These are phyloP conservation scores for Pulveroboletus frians DNA, from an alignment of 768 basidiomycete species.

Conservation along the genomic window DNA sequence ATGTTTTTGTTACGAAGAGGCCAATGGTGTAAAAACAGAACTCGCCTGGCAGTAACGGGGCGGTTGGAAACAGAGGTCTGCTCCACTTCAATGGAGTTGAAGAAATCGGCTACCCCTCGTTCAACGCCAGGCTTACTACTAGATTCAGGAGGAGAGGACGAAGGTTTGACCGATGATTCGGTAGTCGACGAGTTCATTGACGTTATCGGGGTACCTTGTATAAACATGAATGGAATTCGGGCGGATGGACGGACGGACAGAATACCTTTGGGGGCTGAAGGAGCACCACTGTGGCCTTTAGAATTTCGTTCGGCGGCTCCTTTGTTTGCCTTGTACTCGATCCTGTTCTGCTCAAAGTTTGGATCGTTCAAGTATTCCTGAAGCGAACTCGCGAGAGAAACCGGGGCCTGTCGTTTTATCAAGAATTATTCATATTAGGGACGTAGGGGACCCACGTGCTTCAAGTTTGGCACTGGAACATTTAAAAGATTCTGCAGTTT, in stretches of 20 bases:
- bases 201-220: conserved; percentile 13
- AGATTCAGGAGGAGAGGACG: conserved; percentile 21
- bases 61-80: conserved; percentile 70
- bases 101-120: conserved; percentile 75
- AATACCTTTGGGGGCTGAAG: conserved; percentile 18
- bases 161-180: conserved; percentile 18
- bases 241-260: background rate
- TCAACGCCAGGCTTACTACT: conserved; percentile 33
- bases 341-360: conserved; percentile 91
- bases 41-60: conserved; percentile 51
- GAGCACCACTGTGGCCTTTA: conserved; percentile 4
- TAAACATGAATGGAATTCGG: conserved; percentile 2
- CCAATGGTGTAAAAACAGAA: background rate
- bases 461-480: conserved; percentile 89
- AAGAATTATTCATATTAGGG: background rate
- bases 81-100: conserved; percentile 79
- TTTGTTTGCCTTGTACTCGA: conserved; percentile 87
- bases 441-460: conserved; percentile 55
- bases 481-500: conserved; percentile 92
- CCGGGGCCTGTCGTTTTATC: conserved; percentile 65
- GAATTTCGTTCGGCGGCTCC: conserved; percentile 47
- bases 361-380: conserved; percentile 96
- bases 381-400: conserved; percentile 86
- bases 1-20: conserved; percentile 10
- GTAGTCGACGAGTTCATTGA: conserved; percentile 19